Percentiles rank a stretch among this genome's conserved stretches.
phyloP scores from a whole-genome alignment of 1,284 basidiomycete genomes.

The Apiotrichum gamsii region DNA sequence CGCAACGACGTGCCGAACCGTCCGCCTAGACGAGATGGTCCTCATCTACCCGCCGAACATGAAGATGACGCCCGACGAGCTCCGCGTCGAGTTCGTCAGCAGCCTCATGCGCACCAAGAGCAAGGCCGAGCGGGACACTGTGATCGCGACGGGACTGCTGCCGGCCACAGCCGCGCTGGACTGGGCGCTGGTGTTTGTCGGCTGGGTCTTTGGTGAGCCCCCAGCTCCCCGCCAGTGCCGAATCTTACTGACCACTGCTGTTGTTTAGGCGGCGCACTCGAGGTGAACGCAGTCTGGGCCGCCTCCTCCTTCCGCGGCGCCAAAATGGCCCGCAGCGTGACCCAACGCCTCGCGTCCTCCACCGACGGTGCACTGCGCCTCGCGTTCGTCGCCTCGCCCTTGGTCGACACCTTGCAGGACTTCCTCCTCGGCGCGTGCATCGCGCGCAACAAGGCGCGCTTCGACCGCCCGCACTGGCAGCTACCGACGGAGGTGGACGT shows the following conservation, averaged over 20 bases:
- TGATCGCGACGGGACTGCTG: slow-evolving; percentile 16
- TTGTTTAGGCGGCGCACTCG: slow-evolving; percentile 17
- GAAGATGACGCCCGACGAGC: slow-evolving; percentile 9
- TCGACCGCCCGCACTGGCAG: background rate
- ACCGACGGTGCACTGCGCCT: slow-evolving; percentile 6
- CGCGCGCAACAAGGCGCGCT: slow-evolving; percentile 1
- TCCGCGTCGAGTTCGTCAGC: slow-evolving; percentile 17
- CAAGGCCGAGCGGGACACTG: slow-evolving; percentile 20
- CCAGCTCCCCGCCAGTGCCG: background rate
- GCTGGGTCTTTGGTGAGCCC: slow-evolving; percentile 19
- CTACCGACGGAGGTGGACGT: slow-evolving; percentile 9
- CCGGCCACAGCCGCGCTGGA: slow-evolving; percentile 12
- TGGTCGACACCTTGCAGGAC: slow-evolving; percentile 3
- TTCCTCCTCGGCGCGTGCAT: slow-evolving; percentile 10
- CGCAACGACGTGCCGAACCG: slow-evolving; percentile 8
- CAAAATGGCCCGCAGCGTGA: slow-evolving; percentile 17
- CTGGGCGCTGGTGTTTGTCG: slow-evolving; percentile 19
- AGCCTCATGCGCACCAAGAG: slow-evolving; percentile 17
- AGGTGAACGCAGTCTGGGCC: slow-evolving; percentile 19
- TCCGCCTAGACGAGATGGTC: slow-evolving; percentile 19
- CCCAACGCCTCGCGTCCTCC: slow-evolving; percentile 14
- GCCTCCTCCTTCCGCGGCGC: slow-evolving; percentile 16
- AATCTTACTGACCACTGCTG: background rate
- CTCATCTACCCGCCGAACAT: slow-evolving; percentile 18
- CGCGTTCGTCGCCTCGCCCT: slow-evolving; percentile 1